A percentile compares a stretch with the other conserved stretches of the same genome.
phyloP scores from a whole-genome alignment of 331 rosid species.

The Erythrophleum ivorense region DNA sequence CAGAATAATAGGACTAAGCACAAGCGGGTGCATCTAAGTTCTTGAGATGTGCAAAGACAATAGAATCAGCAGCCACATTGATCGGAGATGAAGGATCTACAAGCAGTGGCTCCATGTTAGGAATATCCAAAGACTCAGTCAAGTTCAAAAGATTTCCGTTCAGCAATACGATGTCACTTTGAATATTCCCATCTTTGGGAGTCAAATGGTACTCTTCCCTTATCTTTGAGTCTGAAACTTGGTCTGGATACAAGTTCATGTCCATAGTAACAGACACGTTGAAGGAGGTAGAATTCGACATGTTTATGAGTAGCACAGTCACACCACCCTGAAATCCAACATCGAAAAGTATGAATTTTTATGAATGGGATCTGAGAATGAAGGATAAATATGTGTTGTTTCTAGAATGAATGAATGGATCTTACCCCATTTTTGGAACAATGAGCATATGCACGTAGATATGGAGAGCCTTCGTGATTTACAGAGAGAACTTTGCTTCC shows the following conservation, averaged over 20 bases:
- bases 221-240: not conserved
- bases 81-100: conserved; percentile 51
- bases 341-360: not conserved
- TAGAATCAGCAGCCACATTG: conserved; percentile 48
- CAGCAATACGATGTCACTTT: conserved; percentile 58
- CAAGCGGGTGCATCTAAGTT: conserved; percentile 61
- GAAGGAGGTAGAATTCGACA: conserved; percentile 57
- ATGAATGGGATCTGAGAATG: not conserved
- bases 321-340: conserved; percentile 54
- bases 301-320: conserved; percentile 61
- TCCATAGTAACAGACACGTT: conserved; percentile 42
- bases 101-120: conserved; percentile 48
- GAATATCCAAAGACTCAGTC: conserved; percentile 50
- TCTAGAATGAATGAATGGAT: not conserved
- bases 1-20: not conserved
- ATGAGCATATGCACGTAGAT: conserved; percentile 63
- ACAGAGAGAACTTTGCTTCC: conserved; percentile 59
- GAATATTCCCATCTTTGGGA: conserved; percentile 64
- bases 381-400: not conserved
- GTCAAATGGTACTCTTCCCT: conserved; percentile 77
- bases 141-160: conserved; percentile 64
- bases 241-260: conserved; percentile 34
- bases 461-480: conserved; percentile 50
- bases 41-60: conserved; percentile 50
- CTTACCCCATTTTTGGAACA: conserved; percentile 60